phyloP scores from a whole-genome alignment of 306 rosid genomes.

The Begonia fuchsioides region DNA sequence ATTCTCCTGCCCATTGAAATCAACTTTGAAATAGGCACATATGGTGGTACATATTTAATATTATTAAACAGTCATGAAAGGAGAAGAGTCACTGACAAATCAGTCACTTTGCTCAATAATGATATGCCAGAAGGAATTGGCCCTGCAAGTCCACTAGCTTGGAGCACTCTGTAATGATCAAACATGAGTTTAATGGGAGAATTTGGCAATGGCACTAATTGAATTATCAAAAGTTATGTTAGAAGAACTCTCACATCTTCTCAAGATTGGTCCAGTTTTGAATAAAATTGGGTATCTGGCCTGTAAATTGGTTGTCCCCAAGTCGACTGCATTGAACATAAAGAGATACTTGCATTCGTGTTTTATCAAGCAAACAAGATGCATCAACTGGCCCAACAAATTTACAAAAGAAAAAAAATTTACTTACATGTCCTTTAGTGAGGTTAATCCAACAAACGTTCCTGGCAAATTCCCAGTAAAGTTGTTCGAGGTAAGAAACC shows the following conservation, averaged over 20 bases:
- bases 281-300: constrained; percentile 43
- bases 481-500: constrained; percentile 48
- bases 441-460: constrained; percentile 28
- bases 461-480: constrained; percentile 52
- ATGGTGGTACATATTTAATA: neutral
- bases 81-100: constrained; percentile 36
- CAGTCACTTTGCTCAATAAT: constrained; percentile 20
- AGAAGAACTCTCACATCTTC: constrained; percentile 25
- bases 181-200: constrained; percentile 6
- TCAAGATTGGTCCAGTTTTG: constrained; percentile 34
- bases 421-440: constrained; percentile 48
- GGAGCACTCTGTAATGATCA: constrained; percentile 27
- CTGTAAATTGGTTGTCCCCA: constrained; percentile 41
- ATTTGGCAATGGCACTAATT: neutral
- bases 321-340: constrained; percentile 35
- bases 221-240: neutral
- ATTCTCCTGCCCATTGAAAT: constrained; percentile 46
- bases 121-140: constrained; percentile 55
- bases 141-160: constrained; percentile 73
- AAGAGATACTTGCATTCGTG: neutral
- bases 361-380: neutral
- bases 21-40: neutral
- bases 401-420: neutral
- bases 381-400: neutral
- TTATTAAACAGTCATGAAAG: neutral